Evolutionary conservation across 148 eudicot species (phyloP).

Genomic region (Heliosperma pusillum): DNA sequence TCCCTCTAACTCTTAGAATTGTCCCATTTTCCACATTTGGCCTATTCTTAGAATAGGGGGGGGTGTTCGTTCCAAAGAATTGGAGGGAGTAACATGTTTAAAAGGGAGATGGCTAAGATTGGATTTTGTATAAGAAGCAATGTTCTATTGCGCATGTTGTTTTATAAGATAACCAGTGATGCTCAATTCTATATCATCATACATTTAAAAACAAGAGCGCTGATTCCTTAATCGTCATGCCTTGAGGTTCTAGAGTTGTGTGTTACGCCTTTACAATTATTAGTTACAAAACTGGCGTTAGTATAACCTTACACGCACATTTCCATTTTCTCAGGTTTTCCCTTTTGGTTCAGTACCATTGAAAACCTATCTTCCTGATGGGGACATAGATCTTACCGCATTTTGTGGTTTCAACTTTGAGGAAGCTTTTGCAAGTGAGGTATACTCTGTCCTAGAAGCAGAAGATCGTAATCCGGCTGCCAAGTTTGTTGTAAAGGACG

Average conservation of each 20-base stretch:
- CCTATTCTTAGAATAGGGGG: no score
- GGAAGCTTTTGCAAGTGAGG: conserved; percentile 54
- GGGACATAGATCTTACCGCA: conserved; percentile 89
- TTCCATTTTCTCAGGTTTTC: conserved; percentile 47
- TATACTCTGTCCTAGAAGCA: conserved; percentile 57
- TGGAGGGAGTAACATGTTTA: no score
- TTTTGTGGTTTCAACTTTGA: conserved; percentile 56
- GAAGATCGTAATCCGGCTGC: conserved; percentile 57
- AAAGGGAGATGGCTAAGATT: no score
- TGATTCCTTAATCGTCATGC: neutral
- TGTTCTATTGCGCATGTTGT: neutral
- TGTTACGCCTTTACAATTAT: neutral
- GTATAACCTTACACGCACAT: neutral
- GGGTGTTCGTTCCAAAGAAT: no score
- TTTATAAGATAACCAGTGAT: neutral
- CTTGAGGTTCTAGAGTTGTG: neutral
- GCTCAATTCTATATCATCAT: neutral
- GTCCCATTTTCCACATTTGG: no score
- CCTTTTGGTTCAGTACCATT: conserved; percentile 93
- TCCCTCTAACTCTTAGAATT: no score
- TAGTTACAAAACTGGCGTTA: neutral
- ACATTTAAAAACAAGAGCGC: neutral
- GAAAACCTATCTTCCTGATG: conserved; percentile 93
- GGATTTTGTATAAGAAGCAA: no score
- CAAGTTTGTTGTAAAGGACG: conserved; percentile 80